These are phyloP conservation scores for Geosmithia putterillii DNA, from an alignment of 2,329 filamentous ascomycete species.

Conservation along the genomic window DNA sequence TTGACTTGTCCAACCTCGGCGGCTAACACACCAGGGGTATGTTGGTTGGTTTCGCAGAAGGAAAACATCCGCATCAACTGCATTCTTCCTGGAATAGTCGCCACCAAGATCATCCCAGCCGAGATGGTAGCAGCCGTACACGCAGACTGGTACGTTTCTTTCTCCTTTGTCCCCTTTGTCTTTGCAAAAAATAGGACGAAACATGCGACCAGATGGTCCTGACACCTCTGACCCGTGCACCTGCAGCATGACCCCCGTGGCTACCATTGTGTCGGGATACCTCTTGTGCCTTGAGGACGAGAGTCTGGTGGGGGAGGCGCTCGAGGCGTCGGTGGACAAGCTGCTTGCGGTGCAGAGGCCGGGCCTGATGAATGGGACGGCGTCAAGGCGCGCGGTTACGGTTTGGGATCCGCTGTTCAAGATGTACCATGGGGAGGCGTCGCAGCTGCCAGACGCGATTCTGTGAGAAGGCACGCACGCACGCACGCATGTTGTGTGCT, in stretches of 20 bases:
- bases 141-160: slow-evolving; percentile 12
- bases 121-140: slow-evolving; percentile 27
- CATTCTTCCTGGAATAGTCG: slow-evolving; percentile 32
- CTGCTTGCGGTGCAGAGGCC: slow-evolving; percentile 8
- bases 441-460: slow-evolving; percentile 23
- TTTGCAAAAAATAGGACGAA: no score
- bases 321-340: slow-evolving; percentile 31
- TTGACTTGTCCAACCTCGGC: no score
- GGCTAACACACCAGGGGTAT: no score
- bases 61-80: slow-evolving; percentile 35
- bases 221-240: no score
- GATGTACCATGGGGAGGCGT: slow-evolving; percentile 28
- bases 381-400: slow-evolving; percentile 26
- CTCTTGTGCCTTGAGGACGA: slow-evolving; percentile 30
- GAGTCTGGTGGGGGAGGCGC: slow-evolving; percentile 23
- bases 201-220: no score
- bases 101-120: slow-evolving; percentile 29
- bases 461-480: no score
- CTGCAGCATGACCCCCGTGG: no score
- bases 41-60: slow-evolving; percentile 17
- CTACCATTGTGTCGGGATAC: no score
- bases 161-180: no score
- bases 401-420: slow-evolving; percentile 36
- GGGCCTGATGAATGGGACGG: slow-evolving; percentile 23
- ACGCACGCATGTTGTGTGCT: no score